Evolutionary conservation across 805 yeast genomes (phyloP).

Genomic region (Candida glaebosa): DNA sequence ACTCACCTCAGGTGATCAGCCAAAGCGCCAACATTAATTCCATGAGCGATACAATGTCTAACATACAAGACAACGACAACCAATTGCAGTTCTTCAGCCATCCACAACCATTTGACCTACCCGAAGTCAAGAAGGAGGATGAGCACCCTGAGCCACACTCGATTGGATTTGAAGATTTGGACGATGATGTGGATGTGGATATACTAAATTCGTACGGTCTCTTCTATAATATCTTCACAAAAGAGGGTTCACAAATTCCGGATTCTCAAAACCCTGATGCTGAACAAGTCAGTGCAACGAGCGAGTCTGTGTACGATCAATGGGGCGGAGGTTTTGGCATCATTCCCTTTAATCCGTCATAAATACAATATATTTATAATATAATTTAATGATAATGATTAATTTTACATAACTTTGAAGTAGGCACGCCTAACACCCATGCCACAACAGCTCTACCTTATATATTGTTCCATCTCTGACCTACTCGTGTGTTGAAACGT

Average conservation of each 20-base stretch:
- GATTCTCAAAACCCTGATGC: slow-evolving; percentile 8
- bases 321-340: slow-evolving; percentile 34
- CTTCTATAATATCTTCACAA: slow-evolving; percentile 33
- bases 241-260: slow-evolving; percentile 28
- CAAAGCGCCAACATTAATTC: background rate
- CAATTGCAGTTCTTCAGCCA: slow-evolving; percentile 29
- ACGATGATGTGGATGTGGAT: slow-evolving; percentile 35
- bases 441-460: too few relatives aligned
- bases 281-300: slow-evolving; percentile 7
- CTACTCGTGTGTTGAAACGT: too few relatives aligned
- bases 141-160: slow-evolving; percentile 5
- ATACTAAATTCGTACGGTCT: slow-evolving; percentile 33
- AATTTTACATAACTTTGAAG: too few relatives aligned
- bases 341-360: slow-evolving; percentile 44
- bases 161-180: slow-evolving; percentile 10
- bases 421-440: too few relatives aligned
- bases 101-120: slow-evolving; percentile 12
- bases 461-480: too few relatives aligned
- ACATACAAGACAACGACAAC: background rate
- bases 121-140: slow-evolving; percentile 10
- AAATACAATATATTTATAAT: slow-evolving; percentile 1
- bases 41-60: background rate
- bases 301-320: slow-evolving; percentile 23
- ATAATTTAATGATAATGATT: slow-evolving; percentile 3
- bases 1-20: background rate